Base-by-base conservation (phyloP, 75 land plant genomes). In the Cupressus sempervirens region DNA sequence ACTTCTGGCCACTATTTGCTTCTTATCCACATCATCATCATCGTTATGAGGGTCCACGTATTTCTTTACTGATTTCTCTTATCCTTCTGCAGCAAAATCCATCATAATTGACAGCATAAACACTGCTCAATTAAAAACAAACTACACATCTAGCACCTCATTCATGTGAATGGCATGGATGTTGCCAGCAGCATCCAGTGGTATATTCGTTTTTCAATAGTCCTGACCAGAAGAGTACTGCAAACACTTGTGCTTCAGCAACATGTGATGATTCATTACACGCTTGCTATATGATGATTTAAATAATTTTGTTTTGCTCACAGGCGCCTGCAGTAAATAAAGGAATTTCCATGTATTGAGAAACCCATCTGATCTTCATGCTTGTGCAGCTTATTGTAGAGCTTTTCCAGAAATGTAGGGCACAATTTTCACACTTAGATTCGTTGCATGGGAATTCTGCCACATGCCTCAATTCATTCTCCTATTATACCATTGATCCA, bases 161-260 rank as follows among this genome's bases (percentile, higher is more conserved):
- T 86, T 83, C 83, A 87, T 85, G 80, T 87, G 81, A 72, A 85
- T 56, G n/a, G 83, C 83, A 50, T 79, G 81, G n/a, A 67, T 87
- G 26, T 86, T 82, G 16, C 86, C 88, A 26, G 46, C 68, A 67
- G 72, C 76, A 16, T 54, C 87, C 15, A 73, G 65, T 7, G 79
- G 30, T 36, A 85, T 54, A 4, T 87, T 86, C 56, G 36, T 80
- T 11, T 68, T 86, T 87, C 88, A 87, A 87, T 86, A 87, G 16
- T 87, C 88, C 16, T 40, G 87, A 14, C 54, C 52, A 46, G 83
- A 85, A 87, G 83, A 87, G 2, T 26, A 26, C 15, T 65, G 50
- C n/a, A 87, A 35, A 86, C 30, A 76, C 70, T 80, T 87, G 83
- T 34, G 72, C 73, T 52, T 87, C 88, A 34, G 50, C 80, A 12